Evolutionary conservation across 2,329 filamentous ascomycete genomes (phyloP).

Genomic region (Chaetoscypha palmicola): DNA sequence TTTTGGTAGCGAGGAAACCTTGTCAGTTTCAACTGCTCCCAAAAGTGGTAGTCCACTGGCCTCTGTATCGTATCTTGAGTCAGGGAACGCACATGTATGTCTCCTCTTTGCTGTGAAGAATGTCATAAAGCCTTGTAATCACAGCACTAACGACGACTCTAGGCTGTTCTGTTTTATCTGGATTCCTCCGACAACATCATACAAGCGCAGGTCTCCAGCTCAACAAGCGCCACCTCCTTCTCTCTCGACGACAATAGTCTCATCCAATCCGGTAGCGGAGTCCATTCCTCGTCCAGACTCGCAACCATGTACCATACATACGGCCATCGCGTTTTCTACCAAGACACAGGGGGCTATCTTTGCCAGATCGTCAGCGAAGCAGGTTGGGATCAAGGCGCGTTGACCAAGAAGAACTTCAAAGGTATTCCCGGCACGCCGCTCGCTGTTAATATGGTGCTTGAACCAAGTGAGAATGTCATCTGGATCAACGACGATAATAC

Average conservation of each 20-base stretch:
- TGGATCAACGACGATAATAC: not conserved
- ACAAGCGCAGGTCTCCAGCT: not conserved
- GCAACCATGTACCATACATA: not conserved
- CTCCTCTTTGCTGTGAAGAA: not conserved
- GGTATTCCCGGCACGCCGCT: not conserved
- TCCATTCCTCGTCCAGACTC: not conserved
- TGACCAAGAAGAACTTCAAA: not conserved
- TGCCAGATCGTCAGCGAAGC: not conserved
- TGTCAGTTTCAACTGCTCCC: not conserved
- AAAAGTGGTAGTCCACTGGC: not conserved
- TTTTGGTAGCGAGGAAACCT: not conserved
- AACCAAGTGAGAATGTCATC: not conserved
- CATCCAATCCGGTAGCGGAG: not conserved
- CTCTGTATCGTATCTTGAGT: not conserved
- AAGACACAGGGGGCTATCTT: not conserved
- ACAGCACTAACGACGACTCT: not conserved
- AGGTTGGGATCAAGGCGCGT: not conserved
- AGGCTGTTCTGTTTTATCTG: not conserved
- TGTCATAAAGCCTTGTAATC: not conserved
- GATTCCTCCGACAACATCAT: not conserved
- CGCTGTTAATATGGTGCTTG: not conserved
- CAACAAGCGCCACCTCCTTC: not conserved
- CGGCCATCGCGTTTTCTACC: not conserved
- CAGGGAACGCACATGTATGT: not conserved
- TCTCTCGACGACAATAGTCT: not conserved